Evolutionary conservation across 2,329 filamentous ascomycete species (phyloP), one percentile per base, ranked within the genome.

Genomic region (Fusarium gaditjirri): DNA sequence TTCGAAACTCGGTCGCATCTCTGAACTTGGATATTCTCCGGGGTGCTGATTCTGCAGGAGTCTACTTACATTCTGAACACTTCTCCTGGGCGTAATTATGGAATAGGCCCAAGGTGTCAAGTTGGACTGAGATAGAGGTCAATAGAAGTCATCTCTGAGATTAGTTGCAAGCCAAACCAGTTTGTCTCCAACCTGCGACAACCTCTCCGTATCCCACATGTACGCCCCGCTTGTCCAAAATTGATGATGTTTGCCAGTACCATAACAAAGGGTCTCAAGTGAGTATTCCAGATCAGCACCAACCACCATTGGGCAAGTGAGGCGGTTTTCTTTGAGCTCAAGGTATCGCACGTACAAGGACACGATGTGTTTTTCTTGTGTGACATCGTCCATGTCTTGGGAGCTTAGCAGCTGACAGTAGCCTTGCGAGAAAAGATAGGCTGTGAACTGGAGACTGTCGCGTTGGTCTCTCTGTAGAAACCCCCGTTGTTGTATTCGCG

Each of bases 1-100:
- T 49, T 29, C 41, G 54, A 17, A 57, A 57, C 27, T 16, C 54
- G 19, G 42, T 57, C 16, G 54, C 54, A 12, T 35, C 54, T 36
- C 19, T 27, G 2, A 57, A 57, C 16, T 49, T 57, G 54, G 31
- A 49, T n/a, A 49, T 57, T 23, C 21, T 57, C 4, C 9, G 16
- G 16, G 25, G 41, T 29, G 25, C 23, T 23, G 13, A 35, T 36
- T 36, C 31, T 31, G 41, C 8, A 6, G 54, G 54, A 17, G 54
- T 33, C 4, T 57, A 57, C 19, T 7, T 57, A 10, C 54, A 57
- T 19, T 49, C 31, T 16, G 54, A 57, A 10, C 54, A 57, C 25
- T 57, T 57, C 33, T 57, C 54, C 8, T 57, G 54, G 54, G 54
- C 54, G 17, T 57, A 29, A 29, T 6, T 8, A 29, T 5, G 27